These are phyloP conservation scores for Hanseniaspora clermontiae DNA, from an alignment of 805 yeast species.

Conservation along the genomic window DNA sequence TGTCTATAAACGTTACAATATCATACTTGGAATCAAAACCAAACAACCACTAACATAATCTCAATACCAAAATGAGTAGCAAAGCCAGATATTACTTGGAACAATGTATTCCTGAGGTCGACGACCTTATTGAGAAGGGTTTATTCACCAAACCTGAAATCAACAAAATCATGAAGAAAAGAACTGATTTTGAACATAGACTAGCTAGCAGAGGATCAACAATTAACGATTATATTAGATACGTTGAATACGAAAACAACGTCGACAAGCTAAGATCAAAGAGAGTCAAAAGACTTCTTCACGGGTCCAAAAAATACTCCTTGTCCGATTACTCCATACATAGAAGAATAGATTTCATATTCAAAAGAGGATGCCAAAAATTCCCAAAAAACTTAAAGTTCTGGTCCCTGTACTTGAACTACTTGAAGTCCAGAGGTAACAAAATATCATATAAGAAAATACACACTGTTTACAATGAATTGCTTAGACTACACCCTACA, in stretches of 20 bases:
- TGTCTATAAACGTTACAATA: too few species aligned
- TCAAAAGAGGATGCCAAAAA: conserved; percentile 66
- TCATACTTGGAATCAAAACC: not conserved
- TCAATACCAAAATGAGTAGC: conserved; percentile 21
- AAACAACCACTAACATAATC: not conserved
- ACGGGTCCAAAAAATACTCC: conserved; percentile 46
- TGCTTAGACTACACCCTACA: conserved; percentile 80
- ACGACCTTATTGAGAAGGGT: conserved; percentile 70
- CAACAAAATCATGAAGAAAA: conserved; percentile 70
- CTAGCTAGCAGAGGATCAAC: conserved; percentile 72
- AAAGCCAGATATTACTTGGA: conserved; percentile 46
- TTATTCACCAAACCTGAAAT: conserved; percentile 75
- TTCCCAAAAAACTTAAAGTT: conserved; percentile 65
- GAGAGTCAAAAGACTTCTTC: conserved; percentile 49
- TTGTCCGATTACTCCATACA: conserved; percentile 80
- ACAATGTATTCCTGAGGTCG: conserved; percentile 79
- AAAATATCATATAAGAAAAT: conserved; percentile 57
- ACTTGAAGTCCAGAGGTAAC: conserved; percentile 40
- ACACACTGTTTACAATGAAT: conserved; percentile 61
- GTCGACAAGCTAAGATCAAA: conserved; percentile 67
- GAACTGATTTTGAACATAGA: conserved; percentile 92
- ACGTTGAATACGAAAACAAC: conserved; percentile 67
- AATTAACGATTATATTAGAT: conserved; percentile 62
- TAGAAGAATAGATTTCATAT: conserved; percentile 68
- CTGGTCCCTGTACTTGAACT: conserved; percentile 68